These are phyloP conservation scores for Leishmania braziliensis DNA, from an alignment of 208 protist genomes.

Conservation along the genomic window DNA sequence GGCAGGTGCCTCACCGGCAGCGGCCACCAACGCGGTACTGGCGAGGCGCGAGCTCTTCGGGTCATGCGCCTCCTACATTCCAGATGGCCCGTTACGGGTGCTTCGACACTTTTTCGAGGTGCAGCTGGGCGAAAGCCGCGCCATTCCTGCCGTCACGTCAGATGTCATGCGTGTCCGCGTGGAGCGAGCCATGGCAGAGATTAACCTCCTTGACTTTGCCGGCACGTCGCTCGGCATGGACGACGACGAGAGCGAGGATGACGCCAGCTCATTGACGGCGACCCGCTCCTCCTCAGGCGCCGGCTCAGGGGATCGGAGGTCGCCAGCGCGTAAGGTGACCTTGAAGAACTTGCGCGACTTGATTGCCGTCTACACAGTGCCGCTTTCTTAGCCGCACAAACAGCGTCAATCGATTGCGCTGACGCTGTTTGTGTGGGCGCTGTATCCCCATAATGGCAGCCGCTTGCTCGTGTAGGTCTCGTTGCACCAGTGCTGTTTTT, in stretches of 20 bases:
- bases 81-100: constrained; percentile 52
- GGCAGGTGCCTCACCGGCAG: neutral
- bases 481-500: neutral
- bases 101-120: constrained; percentile 66
- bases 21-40: constrained; percentile 20
- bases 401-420: neutral
- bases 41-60: constrained; percentile 28
- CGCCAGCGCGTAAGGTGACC: constrained; percentile 30
- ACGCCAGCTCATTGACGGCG: constrained; percentile 9
- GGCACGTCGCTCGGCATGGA: constrained; percentile 36
- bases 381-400: constrained; percentile 11
- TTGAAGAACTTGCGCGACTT: constrained; percentile 25
- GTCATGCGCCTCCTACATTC: constrained; percentile 28
- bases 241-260: constrained; percentile 50
- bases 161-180: constrained; percentile 68
- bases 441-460: neutral
- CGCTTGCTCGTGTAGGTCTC: neutral
- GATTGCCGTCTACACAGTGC: constrained; percentile 24
- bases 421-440: neutral
- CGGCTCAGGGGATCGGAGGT: neutral
- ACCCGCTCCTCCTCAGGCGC: neutral
- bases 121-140: constrained; percentile 53
- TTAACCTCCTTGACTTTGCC: constrained; percentile 64
- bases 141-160: constrained; percentile 60
- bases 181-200: constrained; percentile 51